Percentiles rank a stretch among this genome's conserved stretches.
phyloP scores from a whole-genome alignment of 768 basidiomycete genomes.

The Lactarius sp. region DNA sequence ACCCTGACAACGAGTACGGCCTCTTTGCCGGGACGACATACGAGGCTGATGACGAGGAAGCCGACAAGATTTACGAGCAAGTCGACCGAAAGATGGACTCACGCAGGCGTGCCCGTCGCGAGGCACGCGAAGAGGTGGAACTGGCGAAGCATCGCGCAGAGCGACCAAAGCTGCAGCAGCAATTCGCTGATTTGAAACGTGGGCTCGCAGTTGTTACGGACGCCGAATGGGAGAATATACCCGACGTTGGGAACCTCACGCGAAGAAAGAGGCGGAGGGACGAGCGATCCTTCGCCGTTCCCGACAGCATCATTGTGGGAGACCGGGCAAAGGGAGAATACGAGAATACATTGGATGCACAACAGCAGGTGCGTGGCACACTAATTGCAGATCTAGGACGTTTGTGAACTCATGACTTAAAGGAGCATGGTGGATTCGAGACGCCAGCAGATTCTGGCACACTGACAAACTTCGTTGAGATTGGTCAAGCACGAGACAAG shows the following conservation, averaged over 20 bases:
- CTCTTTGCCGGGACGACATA: conserved; percentile 95
- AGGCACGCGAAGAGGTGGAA: conserved; percentile 70
- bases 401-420: conserved; percentile 27
- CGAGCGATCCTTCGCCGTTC: conserved; percentile 83
- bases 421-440: conserved; percentile 60
- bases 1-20: conserved; percentile 96
- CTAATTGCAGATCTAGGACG: background rate
- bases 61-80: conserved; percentile 89
- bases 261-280: conserved; percentile 85
- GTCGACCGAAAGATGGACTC: conserved; percentile 91
- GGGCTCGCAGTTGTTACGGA: conserved; percentile 83
- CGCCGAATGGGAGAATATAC: conserved; percentile 89
- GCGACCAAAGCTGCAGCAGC: conserved; percentile 85
- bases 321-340: conserved; percentile 71
- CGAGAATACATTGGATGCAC: conserved; percentile 72
- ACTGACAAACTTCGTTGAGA: conserved; percentile 84
- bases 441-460: conserved; percentile 78
- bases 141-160: conserved; percentile 65
- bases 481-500: conserved; percentile 94
- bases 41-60: conserved; percentile 97
- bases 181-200: conserved; percentile 93
- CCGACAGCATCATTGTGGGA: conserved; percentile 89
- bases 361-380: conserved; percentile 59
- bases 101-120: conserved; percentile 71
- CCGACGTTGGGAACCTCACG: conserved; percentile 94